Percentiles rank a stretch among this genome's conserved stretches.
phyloP scores from a whole-genome alignment of 768 basidiomycete genomes.

The Russula emetica region DNA sequence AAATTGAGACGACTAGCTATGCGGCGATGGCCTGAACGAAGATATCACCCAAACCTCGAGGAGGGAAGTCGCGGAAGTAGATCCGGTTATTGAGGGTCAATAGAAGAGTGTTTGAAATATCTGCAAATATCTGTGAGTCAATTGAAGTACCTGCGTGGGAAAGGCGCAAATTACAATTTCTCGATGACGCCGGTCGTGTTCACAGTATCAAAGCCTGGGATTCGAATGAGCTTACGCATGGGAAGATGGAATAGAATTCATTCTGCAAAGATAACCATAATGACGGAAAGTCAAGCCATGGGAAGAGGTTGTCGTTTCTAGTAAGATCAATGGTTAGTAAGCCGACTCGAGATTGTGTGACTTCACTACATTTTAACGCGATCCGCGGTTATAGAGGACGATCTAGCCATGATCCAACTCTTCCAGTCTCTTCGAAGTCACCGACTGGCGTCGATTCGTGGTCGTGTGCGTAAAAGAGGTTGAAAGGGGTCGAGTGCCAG shows the following conservation, averaged over 20 bases:
- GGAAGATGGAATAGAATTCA: no score
- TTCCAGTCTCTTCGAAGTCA: background rate
- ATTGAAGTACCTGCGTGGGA: background rate
- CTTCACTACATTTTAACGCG: background rate
- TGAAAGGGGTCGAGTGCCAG: background rate
- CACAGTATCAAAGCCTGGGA: no score
- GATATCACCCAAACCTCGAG: background rate
- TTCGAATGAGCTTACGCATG: no score
- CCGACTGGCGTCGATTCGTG: background rate
- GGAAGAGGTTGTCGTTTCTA: no score
- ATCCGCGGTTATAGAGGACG: background rate
- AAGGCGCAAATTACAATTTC: background rate
- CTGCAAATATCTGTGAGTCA: background rate
- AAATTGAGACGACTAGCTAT: background rate
- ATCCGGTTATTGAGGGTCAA: constrained; percentile 10
- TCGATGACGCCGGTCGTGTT: constrained; percentile 18
- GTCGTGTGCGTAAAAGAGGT: background rate
- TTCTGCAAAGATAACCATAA: no score
- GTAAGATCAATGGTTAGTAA: background rate
- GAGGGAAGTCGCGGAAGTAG: background rate
- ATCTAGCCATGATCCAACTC: background rate
- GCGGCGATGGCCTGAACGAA: background rate
- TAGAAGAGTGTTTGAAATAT: constrained; percentile 8
- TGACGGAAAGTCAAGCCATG: no score
- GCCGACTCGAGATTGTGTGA: background rate